Conservation (phyloP, 305 asterid genomes). For the Fraxinus sp. region DNA sequence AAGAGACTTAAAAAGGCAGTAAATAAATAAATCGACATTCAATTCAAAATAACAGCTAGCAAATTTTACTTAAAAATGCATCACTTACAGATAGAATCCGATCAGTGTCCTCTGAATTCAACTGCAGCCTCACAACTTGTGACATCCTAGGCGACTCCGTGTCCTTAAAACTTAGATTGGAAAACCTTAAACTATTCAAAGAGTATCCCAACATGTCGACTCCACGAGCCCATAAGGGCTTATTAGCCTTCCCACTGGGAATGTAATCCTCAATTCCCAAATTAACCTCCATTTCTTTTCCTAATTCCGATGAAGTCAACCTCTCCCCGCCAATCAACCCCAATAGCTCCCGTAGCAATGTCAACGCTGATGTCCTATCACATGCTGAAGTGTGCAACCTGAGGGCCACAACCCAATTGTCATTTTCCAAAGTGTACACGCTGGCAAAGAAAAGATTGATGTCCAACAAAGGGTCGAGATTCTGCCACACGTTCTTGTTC, state of each 20-base stretch:
- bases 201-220: conserved; percentile 75
- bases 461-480: conserved; percentile 37
- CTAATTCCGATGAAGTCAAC: not conserved
- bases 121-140: conserved; percentile 55
- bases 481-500: conserved; percentile 55
- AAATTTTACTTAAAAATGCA: not conserved
- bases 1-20: not conserved
- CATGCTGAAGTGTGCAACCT: conserved; percentile 77
- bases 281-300: conserved; percentile 35
- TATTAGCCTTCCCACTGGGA: conserved; percentile 59
- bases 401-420: conserved; percentile 45
- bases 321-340: conserved; percentile 28
- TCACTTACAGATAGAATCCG: conserved; percentile 53
- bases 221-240: conserved; percentile 85
- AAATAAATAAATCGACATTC: not conserved
- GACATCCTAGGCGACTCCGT: conserved; percentile 49
- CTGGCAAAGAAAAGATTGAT: conserved; percentile 59
- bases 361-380: conserved; percentile 60
- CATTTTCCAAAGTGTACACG: conserved; percentile 40
- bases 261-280: conserved; percentile 63
- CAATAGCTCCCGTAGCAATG: conserved; percentile 52
- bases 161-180: conserved; percentile 56
- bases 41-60: not conserved
- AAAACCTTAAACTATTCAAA: conserved; percentile 62
- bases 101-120: conserved; percentile 47